Base-by-base conservation (phyloP, 2,329 filamentous ascomycete genomes). In the Metarhizium guizhouense region DNA sequence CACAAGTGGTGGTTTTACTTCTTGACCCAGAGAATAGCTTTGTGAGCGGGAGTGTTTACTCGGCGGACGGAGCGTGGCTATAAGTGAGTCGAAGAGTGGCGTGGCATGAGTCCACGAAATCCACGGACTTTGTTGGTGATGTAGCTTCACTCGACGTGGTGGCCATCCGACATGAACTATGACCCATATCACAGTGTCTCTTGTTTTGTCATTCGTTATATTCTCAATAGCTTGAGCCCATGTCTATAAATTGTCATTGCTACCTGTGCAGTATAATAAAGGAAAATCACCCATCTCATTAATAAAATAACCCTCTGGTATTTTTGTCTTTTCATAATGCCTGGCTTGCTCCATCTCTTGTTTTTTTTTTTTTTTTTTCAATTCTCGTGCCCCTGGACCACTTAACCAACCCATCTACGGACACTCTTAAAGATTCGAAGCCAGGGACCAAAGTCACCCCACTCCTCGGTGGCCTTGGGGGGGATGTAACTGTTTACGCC, bases 401-500 rank as follows among this genome's bases (percentile, higher is more conserved):
- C 42, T 51, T 71, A 83, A 54, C 88, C 89, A 64, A 95, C 88
- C 92, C 92, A 96, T 70, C 85, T 82, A 69, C 92, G 86, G 6
- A 89, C 91, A 67, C 88, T 95, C 75, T 84, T 85, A 75, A 96
- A 96, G 74, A 96, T 79, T 66, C 89, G 80, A 60, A 87, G 78
- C 91, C 91, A 96, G 20, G 92, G 90, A 1, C 90, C 88, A 67
- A 86, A 87, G 62, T 91, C 86, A 32, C 88, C 89, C 87, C 88
- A 92, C 59, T 85, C 77, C 13, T 82, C 81, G 6, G 77, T 59
- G 57, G 83, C 76, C 38, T 72, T 72, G 3, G 64, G 64, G 7
- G 90, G 87, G 59, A 87, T 74, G 70, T 86, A 96, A 69, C 88
- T 93, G 51, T 80, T 84, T 58, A 91, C 85, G 57, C 90, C 88